Base-by-base conservation (phyloP, 805 yeast genomes). In the Metschnikowia bowlesiae region DNA sequence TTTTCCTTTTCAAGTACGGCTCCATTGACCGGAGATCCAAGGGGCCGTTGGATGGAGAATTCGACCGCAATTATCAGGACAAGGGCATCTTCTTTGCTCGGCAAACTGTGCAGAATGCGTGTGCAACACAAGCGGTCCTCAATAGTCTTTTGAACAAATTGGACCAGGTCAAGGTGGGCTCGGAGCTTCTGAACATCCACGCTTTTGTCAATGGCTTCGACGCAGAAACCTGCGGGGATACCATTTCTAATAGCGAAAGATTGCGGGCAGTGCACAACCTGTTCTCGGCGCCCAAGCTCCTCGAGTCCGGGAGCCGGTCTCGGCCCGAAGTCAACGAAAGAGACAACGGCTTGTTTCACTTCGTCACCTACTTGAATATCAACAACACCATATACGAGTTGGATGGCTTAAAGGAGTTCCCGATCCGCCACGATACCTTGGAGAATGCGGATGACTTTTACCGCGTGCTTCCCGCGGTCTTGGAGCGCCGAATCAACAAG, bases 61-160 rank as follows among this genome's bases (percentile, higher is more conserved):
- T 73, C 53, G 79, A 75, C 49, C 46, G 34, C 2, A 59, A 64
- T 6, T 69, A 64, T 52, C 64, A 63, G 9, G 60, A 62, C 0
- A 60, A 67, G 14, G 69, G 64, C 8, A 70, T 84, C 1, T 83
- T 80, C 61, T 84, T 84, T 61, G 87, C 87, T 6, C 73, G 73
- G 43, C 89, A 84, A 60, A 78, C 78, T 29, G 80, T 83, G 48
- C 82, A 80, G 57, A 83, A 84, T 58, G 87, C 89, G 3, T 84
- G 89, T 64, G 89, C 85, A n/a, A 84, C 89, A 1, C 86, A 81
- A 58, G 89, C 88, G 0, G 83, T 84, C 22, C 67, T 84, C 50
- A 80, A 82, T 49, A 67, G 82, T 8, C 64, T 84, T 47, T 57
- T 84, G 51, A 81, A 80, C 58, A 68, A 71, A 47, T 52, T 60